Evolutionary conservation across 805 yeast species (phyloP), one percentile per base, ranked within the genome.

Genomic region (Ogataea methanolica): DNA sequence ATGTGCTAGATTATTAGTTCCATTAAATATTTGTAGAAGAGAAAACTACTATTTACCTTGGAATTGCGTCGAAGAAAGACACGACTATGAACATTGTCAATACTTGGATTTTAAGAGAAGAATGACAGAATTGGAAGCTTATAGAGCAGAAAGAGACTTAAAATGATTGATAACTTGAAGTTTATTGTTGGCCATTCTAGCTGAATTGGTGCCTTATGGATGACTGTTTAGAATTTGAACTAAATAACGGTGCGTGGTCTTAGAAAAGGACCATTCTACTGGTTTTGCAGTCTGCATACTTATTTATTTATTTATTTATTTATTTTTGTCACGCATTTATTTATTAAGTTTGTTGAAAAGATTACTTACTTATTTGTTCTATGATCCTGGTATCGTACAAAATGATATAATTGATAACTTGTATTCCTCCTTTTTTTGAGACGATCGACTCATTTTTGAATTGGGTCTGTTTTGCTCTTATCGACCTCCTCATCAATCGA

Each of bases 1-100:
- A 67, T 88, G 96, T 68, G 94, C 95, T 1, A 68, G 74, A 21
- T 61, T 82, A 45, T 67, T 80, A 52, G 74, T 82, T 26, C 86
- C 86, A 16, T 66, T 82, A 48, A 79, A 79, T 65, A 76, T 77
- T 57, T 82, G 88, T 61, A 76, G 87, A 48, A 68, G 70, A 44
- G 83, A 81, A 56, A 74, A 76, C 12, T 66, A 70, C 60, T 82
- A 69, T 57, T 55, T 81, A 63, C 88, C 88, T 31, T 82, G 86
- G 86, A 80, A 79, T 57, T 88, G 96, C 59, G 73, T 76, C 49
- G 84, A 84, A 54, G 88, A 84, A 69, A 80, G 89, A 64, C 95
- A 88, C 58, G 82, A 61, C 38, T 88, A 90, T 74, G 96, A 88
- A 66, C 85, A 85, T 63, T 88, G 96, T 66, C 86, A 88, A 68